These are phyloP conservation scores for Parachlorella kessleri DNA, from an alignment of 139 green algal species.

Conservation along the genomic window DNA sequence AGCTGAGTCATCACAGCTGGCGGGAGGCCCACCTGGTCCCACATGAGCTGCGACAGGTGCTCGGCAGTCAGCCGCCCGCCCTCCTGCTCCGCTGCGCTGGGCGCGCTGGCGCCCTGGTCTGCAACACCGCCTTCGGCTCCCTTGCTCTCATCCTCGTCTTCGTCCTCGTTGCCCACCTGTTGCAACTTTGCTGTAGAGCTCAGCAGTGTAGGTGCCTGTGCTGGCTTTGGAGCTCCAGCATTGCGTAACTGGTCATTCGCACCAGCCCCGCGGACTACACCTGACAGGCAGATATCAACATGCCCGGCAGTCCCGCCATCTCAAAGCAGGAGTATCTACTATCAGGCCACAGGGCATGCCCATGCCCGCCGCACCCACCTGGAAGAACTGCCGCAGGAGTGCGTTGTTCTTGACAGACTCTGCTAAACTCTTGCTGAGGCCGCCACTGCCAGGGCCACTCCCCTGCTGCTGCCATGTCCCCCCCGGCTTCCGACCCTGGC, in stretches of 20 bases:
- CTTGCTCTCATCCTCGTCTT: slow-evolving; percentile 31
- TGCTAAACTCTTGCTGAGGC: not conserved
- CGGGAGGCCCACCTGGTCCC: slow-evolving; percentile 47
- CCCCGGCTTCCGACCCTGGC: slow-evolving; percentile 1
- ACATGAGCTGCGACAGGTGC: slow-evolving; percentile 31
- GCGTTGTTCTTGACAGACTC: slow-evolving; percentile 36
- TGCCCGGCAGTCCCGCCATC: too few relatives aligned
- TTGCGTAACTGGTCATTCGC: too few relatives aligned
- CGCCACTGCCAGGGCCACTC: not conserved
- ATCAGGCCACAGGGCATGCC: too few relatives aligned
- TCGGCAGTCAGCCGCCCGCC: slow-evolving; percentile 3
- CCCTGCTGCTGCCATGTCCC: not conserved
- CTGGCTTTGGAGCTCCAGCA: too few relatives aligned
- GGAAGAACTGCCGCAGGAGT: slow-evolving; percentile 64
- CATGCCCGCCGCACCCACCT: slow-evolving; percentile 27
- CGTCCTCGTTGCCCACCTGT: too few relatives aligned
- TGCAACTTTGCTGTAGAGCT: too few relatives aligned
- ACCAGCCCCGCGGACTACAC: too few relatives aligned
- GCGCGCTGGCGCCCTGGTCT: not conserved
- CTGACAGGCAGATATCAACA: too few relatives aligned
- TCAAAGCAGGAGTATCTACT: too few relatives aligned
- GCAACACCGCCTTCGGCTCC: not conserved
- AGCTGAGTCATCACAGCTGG: too few relatives aligned
- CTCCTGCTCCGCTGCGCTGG: not conserved
- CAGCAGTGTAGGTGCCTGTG: too few relatives aligned